These are phyloP conservation scores for Filobasidium floriforme DNA, from an alignment of 768 basidiomycete genomes.

Conservation along the genomic window DNA sequence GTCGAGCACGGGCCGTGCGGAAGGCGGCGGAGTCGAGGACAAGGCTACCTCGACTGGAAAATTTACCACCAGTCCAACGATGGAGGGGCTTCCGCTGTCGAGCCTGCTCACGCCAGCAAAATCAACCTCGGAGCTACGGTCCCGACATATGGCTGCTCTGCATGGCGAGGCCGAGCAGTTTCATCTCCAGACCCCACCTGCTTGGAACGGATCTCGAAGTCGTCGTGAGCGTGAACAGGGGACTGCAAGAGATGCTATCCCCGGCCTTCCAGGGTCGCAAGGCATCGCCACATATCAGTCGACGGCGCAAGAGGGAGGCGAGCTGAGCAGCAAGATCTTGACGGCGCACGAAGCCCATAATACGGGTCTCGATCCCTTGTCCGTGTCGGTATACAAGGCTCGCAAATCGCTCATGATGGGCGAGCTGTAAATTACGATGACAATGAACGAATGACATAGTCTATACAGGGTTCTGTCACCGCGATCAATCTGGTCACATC, in stretches of 20 bases:
- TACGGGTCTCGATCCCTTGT: slow-evolving; percentile 5
- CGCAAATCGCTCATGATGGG: neutral
- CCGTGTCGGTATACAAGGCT: neutral
- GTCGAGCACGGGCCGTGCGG: too few relatives aligned
- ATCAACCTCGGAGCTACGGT: neutral
- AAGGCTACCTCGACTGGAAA: too few relatives aligned
- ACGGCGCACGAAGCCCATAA: neutral
- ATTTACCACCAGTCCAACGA: too few relatives aligned
- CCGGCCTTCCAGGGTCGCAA: neutral
- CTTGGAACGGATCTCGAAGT: neutral
- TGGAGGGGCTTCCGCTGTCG: too few relatives aligned
- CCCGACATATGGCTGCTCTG: neutral
- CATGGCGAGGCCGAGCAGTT: neutral
- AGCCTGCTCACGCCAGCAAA: neutral
- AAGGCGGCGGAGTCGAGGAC: too few relatives aligned
- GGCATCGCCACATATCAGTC: neutral
- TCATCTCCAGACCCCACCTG: neutral
- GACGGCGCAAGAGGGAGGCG: neutral
- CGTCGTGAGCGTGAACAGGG: neutral
- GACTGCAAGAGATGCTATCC: neutral
- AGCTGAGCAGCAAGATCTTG: neutral
- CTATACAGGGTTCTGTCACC: neutral
- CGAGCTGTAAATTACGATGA: neutral
- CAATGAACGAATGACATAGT: neutral
- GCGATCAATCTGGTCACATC: neutral